Conservation (phyloP, 495 filamentous ascomycete genomes). For the Aspergillus carlsbadensis region DNA sequence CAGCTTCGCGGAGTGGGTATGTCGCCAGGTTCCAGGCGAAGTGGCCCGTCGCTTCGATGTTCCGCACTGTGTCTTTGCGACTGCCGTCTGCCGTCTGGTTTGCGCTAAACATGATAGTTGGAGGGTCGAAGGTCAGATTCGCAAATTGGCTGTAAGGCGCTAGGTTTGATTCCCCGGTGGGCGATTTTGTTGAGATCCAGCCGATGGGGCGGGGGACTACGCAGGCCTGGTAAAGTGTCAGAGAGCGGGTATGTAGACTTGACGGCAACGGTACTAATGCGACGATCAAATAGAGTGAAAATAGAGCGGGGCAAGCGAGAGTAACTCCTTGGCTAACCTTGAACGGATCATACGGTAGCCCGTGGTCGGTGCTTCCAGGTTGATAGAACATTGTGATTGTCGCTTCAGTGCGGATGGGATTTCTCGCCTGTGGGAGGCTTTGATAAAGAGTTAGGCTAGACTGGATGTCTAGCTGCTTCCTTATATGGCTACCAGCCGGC, state of each 20-base stretch:
- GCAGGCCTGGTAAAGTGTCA: constrained; percentile 37
- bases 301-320: no score
- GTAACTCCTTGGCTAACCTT: no score
- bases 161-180: constrained; percentile 42
- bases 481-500: no score
- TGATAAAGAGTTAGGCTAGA: no score
- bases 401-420: no score
- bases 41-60: constrained; percentile 50
- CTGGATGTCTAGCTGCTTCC: no score
- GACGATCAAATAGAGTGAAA: no score
- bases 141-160: constrained; percentile 60
- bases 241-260: no score
- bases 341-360: constrained; percentile 44
- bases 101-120: constrained; percentile 55
- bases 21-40: constrained; percentile 62
- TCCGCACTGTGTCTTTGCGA: constrained; percentile 54
- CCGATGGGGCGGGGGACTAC: constrained; percentile 46
- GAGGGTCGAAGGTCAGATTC: constrained; percentile 60
- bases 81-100: constrained; percentile 43
- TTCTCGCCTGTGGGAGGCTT: neutral
- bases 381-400: constrained; percentile 32
- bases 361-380: constrained; percentile 33
- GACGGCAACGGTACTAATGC: no score
- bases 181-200: constrained; percentile 43
- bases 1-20: constrained; percentile 48